These are phyloP conservation scores for Ampelomyces quisqualis DNA, from an alignment of 2,329 filamentous ascomycete species.

Conservation along the genomic window DNA sequence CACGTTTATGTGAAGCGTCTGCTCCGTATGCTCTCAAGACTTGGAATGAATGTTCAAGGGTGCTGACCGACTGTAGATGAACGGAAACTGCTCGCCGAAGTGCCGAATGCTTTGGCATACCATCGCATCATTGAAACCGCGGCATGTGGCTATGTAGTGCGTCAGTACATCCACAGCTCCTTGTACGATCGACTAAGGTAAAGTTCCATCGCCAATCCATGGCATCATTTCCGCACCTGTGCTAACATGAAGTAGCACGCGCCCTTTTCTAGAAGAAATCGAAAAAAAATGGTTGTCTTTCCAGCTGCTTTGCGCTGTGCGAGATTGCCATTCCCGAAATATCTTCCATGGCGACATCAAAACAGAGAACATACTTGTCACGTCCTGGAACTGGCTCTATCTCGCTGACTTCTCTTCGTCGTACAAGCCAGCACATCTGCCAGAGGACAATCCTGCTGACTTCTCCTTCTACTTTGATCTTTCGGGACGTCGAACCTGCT, in stretches of 20 bases:
- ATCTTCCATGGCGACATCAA: conserved; percentile 98
- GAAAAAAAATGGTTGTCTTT: conserved; percentile 99
- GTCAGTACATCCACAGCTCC: conserved; percentile 94
- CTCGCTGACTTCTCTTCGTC: conserved; percentile 95
- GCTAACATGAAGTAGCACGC: conserved; percentile 63
- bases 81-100: conserved; percentile 72
- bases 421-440: conserved; percentile 90
- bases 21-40: conserved; percentile 65
- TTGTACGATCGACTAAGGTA: conserved; percentile 86
- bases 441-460: conserved; percentile 94
- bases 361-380: conserved; percentile 93
- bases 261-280: conserved; percentile 93
- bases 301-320: conserved; percentile 85
- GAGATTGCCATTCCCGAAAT: conserved; percentile 85
- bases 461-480: conserved; percentile 98
- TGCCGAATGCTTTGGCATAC: conserved; percentile 89
- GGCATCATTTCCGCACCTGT: too few species aligned
- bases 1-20: conserved; percentile 76
- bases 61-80: conserved; percentile 60
- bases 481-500: conserved; percentile 87
- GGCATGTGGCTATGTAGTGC: conserved; percentile 86
- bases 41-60: neutral
- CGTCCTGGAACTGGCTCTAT: conserved; percentile 99
- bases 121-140: conserved; percentile 89
- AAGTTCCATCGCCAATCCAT: too few species aligned